Conservation (phyloP, 768 basidiomycete species). For the Lentinula boryana region DNA sequence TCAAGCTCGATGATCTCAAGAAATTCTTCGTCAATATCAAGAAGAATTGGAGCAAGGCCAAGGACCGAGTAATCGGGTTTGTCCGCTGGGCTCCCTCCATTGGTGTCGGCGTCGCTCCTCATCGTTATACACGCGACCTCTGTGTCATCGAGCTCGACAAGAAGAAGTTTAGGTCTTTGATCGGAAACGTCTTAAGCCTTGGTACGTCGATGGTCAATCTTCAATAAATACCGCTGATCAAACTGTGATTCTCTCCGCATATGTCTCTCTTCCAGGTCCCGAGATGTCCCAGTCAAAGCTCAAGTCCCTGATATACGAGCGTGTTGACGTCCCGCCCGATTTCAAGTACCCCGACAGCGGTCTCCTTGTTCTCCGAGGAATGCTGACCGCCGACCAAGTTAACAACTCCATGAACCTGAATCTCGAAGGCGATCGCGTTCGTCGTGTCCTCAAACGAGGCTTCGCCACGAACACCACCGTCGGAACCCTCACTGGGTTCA, state of each 20-base stretch:
- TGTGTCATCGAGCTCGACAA: conserved; percentile 30
- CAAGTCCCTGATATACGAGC: conserved; percentile 13
- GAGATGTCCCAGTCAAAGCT: conserved; percentile 17
- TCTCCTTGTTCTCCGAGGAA: conserved; percentile 23
- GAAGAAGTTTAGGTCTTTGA: conserved; percentile 23
- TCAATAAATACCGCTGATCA: conserved; percentile 16
- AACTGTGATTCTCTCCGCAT: conserved; percentile 8
- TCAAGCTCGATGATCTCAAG: conserved; percentile 23
- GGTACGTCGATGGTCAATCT: conserved; percentile 24
- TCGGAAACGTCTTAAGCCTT: conserved; percentile 27
- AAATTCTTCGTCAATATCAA: conserved; percentile 23
- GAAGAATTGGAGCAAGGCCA: conserved; percentile 24
- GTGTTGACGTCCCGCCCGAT: conserved; percentile 11
- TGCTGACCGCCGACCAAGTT: conserved; percentile 25
- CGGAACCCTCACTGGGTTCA: conserved; percentile 25
- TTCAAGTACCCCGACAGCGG: conserved; percentile 26
- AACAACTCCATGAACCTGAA: conserved; percentile 22
- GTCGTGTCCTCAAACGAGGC: conserved; percentile 31
- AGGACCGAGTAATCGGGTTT: conserved; percentile 30
- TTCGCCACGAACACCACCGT: conserved; percentile 28
- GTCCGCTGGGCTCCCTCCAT: conserved; percentile 33
- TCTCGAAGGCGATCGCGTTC: conserved; percentile 22
- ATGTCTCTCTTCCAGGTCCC: conserved; percentile 15
- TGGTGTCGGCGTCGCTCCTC: conserved; percentile 8
- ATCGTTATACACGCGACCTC: conserved; percentile 24